A percentile compares a stretch with the other conserved stretches of the same genome.
Conservation (phyloP, 345 rosid species). For the Psidium guajava region DNA sequence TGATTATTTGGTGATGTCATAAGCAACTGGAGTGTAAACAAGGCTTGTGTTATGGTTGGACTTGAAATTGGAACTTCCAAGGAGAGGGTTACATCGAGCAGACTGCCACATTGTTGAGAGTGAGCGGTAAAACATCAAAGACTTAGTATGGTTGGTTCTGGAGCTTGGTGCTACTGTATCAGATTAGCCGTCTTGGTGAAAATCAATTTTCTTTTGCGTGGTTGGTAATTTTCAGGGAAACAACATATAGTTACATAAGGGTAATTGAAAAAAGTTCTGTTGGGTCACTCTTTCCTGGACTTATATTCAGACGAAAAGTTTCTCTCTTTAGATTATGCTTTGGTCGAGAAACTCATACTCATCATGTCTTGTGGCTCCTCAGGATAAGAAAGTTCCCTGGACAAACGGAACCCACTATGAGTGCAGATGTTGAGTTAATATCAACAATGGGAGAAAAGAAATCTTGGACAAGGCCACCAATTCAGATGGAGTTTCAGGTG, state of each 20-base stretch:
- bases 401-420: constrained; percentile 94
- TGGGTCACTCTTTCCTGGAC: neutral
- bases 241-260: neutral
- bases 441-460: constrained; percentile 92
- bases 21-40: neutral
- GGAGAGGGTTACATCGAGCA: neutral
- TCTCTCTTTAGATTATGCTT: neutral
- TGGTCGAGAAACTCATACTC: neutral
- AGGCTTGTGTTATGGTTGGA: neutral
- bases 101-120: neutral
- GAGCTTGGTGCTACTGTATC: neutral
- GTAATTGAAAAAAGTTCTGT: neutral
- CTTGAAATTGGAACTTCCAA: neutral
- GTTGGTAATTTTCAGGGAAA: neutral
- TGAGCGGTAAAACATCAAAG: neutral
- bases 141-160: neutral
- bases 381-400: constrained; percentile 99
- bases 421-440: constrained; percentile 95
- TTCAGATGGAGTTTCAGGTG: constrained; percentile 99
- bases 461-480: constrained; percentile 95
- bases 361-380: neutral
- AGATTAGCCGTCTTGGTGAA: neutral
- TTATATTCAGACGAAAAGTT: neutral
- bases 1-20: neutral
- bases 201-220: neutral